Percentiles rank a stretch among this genome's conserved stretches.
Conservation (phyloP, 1,284 basidiomycete species). For the Ceratobasidium sp. region DNA sequence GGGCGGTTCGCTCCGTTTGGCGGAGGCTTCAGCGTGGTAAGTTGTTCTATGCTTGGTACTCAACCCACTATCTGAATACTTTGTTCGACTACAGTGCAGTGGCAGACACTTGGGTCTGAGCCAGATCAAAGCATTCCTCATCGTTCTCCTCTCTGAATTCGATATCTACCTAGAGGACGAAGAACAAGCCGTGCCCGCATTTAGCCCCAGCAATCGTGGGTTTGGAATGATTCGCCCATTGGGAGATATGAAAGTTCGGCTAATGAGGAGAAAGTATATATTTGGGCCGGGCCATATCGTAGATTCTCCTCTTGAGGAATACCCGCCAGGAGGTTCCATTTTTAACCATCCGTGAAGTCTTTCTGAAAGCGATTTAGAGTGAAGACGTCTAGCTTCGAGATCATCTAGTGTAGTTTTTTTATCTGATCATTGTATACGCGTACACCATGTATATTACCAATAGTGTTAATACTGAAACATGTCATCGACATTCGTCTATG, state of each 20-base stretch:
- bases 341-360: too few relatives aligned
- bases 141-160: conserved; percentile 12
- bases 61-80: too few relatives aligned
- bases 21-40: conserved; percentile 45
- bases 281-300: too few relatives aligned
- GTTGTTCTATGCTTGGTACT: background rate
- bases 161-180: conserved; percentile 16
- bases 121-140: conserved; percentile 37
- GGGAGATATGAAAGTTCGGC: conserved; percentile 20
- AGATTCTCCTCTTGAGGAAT: too few relatives aligned
- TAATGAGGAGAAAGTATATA: background rate
- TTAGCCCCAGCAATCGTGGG: conserved; percentile 31
- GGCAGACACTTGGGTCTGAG: conserved; percentile 43
- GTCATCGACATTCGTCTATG: too few relatives aligned
- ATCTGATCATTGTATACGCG: too few relatives aligned
- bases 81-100: conserved; percentile 36
- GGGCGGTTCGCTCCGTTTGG: conserved; percentile 47
- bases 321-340: too few relatives aligned
- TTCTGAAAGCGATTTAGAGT: too few relatives aligned
- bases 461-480: too few relatives aligned
- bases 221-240: conserved; percentile 40
- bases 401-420: too few relatives aligned
- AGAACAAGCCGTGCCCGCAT: background rate
- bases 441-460: too few relatives aligned
- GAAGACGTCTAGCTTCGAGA: too few relatives aligned